Conservation (phyloP, 805 yeast species). For the Sugiyamaella marilandica region DNA sequence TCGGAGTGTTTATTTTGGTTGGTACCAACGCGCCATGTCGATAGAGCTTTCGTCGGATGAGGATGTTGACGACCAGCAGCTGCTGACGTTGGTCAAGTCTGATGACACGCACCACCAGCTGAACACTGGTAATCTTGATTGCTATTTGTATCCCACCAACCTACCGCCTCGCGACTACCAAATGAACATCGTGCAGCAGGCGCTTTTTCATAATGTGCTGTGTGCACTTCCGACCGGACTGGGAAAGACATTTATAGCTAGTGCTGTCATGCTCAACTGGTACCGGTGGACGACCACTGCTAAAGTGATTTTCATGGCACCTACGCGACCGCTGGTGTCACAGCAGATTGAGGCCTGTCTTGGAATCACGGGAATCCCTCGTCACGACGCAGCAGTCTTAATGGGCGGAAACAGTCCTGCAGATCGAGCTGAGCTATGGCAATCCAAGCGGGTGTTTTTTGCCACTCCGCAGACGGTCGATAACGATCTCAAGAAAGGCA, state of each 20-base stretch:
- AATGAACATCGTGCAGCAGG: constrained; percentile 65
- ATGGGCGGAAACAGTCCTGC: constrained; percentile 38
- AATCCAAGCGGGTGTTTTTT: constrained; percentile 70
- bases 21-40: not conserved
- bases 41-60: not conserved
- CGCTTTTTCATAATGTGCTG: constrained; percentile 67
- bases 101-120: constrained; percentile 7
- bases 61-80: not conserved
- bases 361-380: constrained; percentile 77
- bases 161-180: constrained; percentile 85
- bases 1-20: no score
- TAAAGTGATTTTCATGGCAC: constrained; percentile 91
- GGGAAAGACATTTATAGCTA: constrained; percentile 95
- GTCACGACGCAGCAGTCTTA: constrained; percentile 71
- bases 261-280: constrained; percentile 87
- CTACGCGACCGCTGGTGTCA: constrained; percentile 92
- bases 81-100: not conserved
- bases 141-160: constrained; percentile 81
- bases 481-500: constrained; percentile 74
- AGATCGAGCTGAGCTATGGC: constrained; percentile 78
- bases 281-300: constrained; percentile 76
- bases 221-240: constrained; percentile 96
- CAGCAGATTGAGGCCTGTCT: constrained; percentile 94
- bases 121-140: constrained; percentile 35
- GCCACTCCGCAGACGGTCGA: constrained; percentile 96